Conservation (phyloP, 2,329 filamentous ascomycete species). For the Phoma sp. region DNA sequence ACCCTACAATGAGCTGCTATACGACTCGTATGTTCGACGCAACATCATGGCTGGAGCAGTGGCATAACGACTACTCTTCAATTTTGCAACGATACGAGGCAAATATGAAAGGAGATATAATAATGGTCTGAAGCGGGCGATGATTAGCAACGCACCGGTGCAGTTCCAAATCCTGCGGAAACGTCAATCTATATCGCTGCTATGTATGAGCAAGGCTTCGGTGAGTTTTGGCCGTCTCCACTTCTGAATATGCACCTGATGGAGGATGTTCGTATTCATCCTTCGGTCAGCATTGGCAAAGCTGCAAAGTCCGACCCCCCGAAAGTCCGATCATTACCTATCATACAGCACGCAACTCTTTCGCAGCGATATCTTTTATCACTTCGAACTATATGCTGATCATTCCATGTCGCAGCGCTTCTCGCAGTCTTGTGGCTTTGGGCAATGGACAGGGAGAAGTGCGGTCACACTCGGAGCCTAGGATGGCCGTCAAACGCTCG, state of each 20-base stretch:
- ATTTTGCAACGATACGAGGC: slow-evolving; percentile 35
- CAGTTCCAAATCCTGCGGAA: neutral
- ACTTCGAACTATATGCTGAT: neutral
- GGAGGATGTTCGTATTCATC: neutral
- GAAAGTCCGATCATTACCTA: neutral
- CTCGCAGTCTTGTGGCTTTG: neutral
- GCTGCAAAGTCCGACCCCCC: neutral
- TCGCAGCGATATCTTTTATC: neutral
- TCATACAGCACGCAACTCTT: neutral
- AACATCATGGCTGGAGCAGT: slow-evolving; percentile 36
- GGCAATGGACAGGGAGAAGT: neutral
- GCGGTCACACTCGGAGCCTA: neutral
- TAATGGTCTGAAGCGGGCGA: neutral
- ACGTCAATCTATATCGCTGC: neutral
- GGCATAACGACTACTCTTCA: slow-evolving; percentile 33
- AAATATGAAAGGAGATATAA: slow-evolving; percentile 13
- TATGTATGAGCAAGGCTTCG: neutral
- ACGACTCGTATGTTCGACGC: slow-evolving; percentile 39
- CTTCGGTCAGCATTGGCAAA: neutral
- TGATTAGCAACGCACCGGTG: neutral
- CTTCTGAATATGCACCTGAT: neutral
- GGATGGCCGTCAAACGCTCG: neutral
- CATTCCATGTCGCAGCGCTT: neutral
- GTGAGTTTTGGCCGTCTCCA: slow-evolving; percentile 17
- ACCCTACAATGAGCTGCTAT: slow-evolving; percentile 35